Evolutionary conservation across 805 yeast genomes (phyloP).

Genomic region (Suhomyces vadensis): DNA sequence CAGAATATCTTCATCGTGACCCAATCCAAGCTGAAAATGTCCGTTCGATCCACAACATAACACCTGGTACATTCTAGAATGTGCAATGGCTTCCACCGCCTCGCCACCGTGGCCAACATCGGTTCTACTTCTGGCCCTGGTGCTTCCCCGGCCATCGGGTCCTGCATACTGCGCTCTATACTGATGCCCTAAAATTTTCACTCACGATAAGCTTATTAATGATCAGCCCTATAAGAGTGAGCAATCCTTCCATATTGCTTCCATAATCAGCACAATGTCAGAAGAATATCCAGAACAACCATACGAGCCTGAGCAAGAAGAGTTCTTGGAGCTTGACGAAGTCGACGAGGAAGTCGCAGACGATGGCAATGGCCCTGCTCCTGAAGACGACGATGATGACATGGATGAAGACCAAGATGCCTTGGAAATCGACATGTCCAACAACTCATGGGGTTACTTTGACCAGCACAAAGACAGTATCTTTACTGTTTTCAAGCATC

Average conservation of each 20-base stretch:
- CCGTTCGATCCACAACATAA: constrained; percentile 87
- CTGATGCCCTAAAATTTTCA: constrained; percentile 1
- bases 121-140: not conserved
- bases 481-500: constrained; percentile 80
- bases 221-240: not conserved
- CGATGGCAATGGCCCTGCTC: constrained; percentile 35
- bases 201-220: constrained; percentile 4
- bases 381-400: constrained; percentile 39
- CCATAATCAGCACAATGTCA: constrained; percentile 4
- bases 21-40: constrained; percentile 66
- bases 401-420: constrained; percentile 46
- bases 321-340: constrained; percentile 28
- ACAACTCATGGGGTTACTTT: constrained; percentile 86
- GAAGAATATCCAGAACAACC: constrained; percentile 12
- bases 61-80: constrained; percentile 19
- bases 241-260: not conserved
- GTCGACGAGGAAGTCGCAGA: constrained; percentile 36
- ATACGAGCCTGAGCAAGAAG: constrained; percentile 27
- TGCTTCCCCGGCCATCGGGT: constrained; percentile 1
- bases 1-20: constrained; percentile 47
- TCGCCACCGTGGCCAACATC: too few relatives aligned
- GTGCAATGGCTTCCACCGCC: not conserved
- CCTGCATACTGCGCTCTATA: constrained; percentile 9
- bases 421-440: constrained; percentile 81
- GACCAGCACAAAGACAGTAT: constrained; percentile 89